phyloP scores from a whole-genome alignment of 2,329 filamentous ascomycete species.

The Teratosphaeria epicoccoides region DNA sequence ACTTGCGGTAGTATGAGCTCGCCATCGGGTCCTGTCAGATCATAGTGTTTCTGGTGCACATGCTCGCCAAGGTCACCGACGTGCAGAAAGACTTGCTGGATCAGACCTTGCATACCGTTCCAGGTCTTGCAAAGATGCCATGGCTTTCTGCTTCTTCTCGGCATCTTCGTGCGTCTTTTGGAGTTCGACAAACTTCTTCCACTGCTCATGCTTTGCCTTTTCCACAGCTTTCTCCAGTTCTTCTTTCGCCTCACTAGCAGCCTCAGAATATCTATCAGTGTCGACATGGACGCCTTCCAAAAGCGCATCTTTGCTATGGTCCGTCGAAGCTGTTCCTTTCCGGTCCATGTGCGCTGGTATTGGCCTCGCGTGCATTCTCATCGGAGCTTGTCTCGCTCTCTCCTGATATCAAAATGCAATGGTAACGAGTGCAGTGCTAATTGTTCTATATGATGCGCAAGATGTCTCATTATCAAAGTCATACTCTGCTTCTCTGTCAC shows the following conservation, averaged over 20 bases:
- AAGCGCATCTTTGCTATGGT: too few relatives aligned
- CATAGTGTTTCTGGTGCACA: constrained; percentile 37
- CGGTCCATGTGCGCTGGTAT: too few relatives aligned
- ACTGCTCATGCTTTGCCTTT: constrained; percentile 32
- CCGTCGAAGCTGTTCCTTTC: too few relatives aligned
- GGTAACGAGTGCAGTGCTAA: too few relatives aligned
- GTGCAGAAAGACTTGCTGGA: constrained; percentile 40
- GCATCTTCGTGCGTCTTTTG: constrained; percentile 41
- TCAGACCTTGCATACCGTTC: constrained; percentile 40
- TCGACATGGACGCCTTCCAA: too few relatives aligned
- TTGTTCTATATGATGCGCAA: too few relatives aligned
- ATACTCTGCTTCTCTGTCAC: too few relatives aligned
- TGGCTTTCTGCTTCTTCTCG: constrained; percentile 46
- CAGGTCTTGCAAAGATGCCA: constrained; percentile 68
- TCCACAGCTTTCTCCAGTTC: constrained; percentile 39
- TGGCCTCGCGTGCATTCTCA: too few relatives aligned
- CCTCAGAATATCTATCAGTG: too few relatives aligned
- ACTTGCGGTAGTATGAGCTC: constrained; percentile 41
- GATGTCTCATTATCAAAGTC: too few relatives aligned
- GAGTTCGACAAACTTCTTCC: constrained; percentile 46
- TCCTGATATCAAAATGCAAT: too few relatives aligned
- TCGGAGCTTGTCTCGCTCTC: too few relatives aligned
- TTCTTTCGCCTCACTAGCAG: constrained; percentile 26
- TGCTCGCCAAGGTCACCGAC: constrained; percentile 37
- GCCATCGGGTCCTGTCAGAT: constrained; percentile 37